These are phyloP conservation scores for Eragrostis nindensis DNA, from an alignment of 176 grass and related monocot species.

Conservation along the genomic window DNA sequence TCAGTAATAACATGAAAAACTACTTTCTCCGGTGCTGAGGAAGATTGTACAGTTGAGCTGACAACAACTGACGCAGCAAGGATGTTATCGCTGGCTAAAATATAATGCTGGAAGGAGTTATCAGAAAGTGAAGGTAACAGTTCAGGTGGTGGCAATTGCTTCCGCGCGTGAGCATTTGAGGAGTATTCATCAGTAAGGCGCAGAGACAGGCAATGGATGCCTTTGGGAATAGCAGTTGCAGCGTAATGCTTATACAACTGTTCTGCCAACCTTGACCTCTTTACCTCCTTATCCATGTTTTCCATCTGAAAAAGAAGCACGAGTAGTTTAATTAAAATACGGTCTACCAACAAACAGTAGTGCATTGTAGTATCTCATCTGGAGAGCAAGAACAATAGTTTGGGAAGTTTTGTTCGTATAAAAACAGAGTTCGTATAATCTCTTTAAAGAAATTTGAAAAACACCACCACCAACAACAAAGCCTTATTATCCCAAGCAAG, in stretches of 20 bases:
- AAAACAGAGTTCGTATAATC: slow-evolving; percentile 28
- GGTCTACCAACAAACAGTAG: background rate
- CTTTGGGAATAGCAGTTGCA: slow-evolving; percentile 89
- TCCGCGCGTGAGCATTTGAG: slow-evolving; percentile 94
- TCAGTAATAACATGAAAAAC: slow-evolving; percentile 96
- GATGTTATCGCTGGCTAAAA: slow-evolving; percentile 92
- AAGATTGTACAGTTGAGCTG: slow-evolving; percentile 72
- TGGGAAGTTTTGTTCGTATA: background rate
- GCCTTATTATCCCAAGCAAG: too few species aligned
- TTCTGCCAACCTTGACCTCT: slow-evolving; percentile 79
- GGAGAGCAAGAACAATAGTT: background rate
- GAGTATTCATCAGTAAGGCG: slow-evolving; percentile 96
- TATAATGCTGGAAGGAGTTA: slow-evolving; percentile 86
- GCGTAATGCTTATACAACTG: slow-evolving; percentile 90
- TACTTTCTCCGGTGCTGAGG: slow-evolving; percentile 64
- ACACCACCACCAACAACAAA: too few species aligned
- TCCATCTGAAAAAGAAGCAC: slow-evolving; percentile 71
- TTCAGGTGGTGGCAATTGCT: slow-evolving; percentile 92
- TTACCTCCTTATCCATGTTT: slow-evolving; percentile 87
- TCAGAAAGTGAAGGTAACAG: slow-evolving; percentile 82
- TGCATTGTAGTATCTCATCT: slow-evolving; percentile 15
- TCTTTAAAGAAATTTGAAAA: background rate
- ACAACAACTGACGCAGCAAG: slow-evolving; percentile 94
- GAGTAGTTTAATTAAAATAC: slow-evolving; percentile 12
- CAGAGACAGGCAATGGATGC: slow-evolving; percentile 91